Evolutionary conservation across 805 yeast genomes (phyloP).

Genomic region (Cyberlindnera saturnus): DNA sequence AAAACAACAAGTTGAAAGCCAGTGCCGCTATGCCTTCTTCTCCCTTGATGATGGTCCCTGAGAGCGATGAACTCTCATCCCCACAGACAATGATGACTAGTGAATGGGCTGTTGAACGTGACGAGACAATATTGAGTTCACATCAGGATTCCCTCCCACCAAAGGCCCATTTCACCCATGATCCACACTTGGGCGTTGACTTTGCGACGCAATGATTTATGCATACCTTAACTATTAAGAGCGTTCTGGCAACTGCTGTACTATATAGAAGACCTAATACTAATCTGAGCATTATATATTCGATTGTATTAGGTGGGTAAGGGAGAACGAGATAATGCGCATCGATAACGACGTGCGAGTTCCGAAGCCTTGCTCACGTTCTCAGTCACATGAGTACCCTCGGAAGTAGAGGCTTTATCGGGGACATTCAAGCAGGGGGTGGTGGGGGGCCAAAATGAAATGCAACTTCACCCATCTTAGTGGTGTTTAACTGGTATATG

Average conservation of each 20-base stretch:
- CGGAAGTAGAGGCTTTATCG: too few relatives aligned
- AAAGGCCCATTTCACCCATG: constrained; percentile 16
- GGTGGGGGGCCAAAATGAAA: too few relatives aligned
- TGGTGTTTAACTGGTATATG: constrained; percentile 2
- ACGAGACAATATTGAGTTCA: constrained; percentile 7
- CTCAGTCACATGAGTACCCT: too few relatives aligned
- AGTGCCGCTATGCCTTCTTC: constrained; percentile 15
- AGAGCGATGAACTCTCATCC: constrained; percentile 4
- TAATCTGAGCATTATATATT: too few relatives aligned
- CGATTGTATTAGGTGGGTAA: too few relatives aligned
- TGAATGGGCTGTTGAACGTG: constrained; percentile 5
- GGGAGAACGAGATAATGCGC: too few relatives aligned
- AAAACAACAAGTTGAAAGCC: background rate
- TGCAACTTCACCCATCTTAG: too few relatives aligned
- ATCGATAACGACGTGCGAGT: too few relatives aligned
- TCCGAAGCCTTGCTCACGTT: too few relatives aligned
- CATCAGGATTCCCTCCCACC: constrained; percentile 11
- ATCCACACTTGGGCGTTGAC: constrained; percentile 10
- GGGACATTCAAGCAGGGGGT: too few relatives aligned
- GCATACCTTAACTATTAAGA: background rate
- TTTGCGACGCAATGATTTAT: background rate
- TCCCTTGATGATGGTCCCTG: constrained; percentile 14
- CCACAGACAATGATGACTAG: constrained; percentile 9
- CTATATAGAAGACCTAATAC: too few relatives aligned
- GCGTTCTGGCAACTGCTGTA: too few relatives aligned